Percentiles rank a stretch among this genome's conserved stretches.
phyloP scores from a whole-genome alignment of 1,284 basidiomycete genomes.

The Pseudozyma hubeiensis region DNA sequence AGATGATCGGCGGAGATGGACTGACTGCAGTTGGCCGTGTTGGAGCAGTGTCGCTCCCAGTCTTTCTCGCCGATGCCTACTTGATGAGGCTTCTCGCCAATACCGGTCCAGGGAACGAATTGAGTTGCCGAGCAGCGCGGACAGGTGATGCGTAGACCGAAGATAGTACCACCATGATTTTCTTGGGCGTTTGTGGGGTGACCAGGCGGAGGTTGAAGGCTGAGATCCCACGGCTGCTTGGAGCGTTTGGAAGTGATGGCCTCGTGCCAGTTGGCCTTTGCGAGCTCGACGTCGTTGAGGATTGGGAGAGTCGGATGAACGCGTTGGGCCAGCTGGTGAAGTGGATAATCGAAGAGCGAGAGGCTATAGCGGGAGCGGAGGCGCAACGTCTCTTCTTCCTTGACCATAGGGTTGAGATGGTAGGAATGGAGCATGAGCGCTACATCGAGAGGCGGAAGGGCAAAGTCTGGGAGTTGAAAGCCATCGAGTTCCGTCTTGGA shows the following conservation, averaged over 20 bases:
- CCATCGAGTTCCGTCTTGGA: conserved; percentile 1
- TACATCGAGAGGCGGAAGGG: conserved; percentile 57
- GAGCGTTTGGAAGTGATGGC: conserved; percentile 18
- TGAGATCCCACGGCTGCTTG: conserved; percentile 43
- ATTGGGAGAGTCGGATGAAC: conserved; percentile 36
- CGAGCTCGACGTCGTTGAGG: conserved; percentile 30
- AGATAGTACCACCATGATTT: conserved; percentile 34
- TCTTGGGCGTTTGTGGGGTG: conserved; percentile 40
- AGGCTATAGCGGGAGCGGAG: conserved; percentile 23
- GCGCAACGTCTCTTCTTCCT: conserved; percentile 33
- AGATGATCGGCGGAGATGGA: conserved; percentile 34
- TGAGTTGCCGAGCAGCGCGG: conserved; percentile 23
- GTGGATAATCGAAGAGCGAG: conserved; percentile 29
- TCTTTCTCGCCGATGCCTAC: conserved; percentile 35
- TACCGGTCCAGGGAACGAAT: conserved; percentile 44
- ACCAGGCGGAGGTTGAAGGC: conserved; percentile 39
- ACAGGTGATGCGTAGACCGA: conserved; percentile 39
- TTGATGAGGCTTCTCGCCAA: conserved; percentile 26
- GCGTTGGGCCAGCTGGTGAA: conserved; percentile 31
- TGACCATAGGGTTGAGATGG: conserved; percentile 44
- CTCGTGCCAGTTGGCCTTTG: conserved; percentile 21
- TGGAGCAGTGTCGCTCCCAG: conserved; percentile 33
- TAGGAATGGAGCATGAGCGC: conserved; percentile 56
- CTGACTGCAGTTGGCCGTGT: conserved; percentile 3
- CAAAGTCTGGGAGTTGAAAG: conserved; percentile 30